Evolutionary conservation across 2,329 filamentous ascomycete species (phyloP).

Genomic region (Ceratocystis eucalypticola): DNA sequence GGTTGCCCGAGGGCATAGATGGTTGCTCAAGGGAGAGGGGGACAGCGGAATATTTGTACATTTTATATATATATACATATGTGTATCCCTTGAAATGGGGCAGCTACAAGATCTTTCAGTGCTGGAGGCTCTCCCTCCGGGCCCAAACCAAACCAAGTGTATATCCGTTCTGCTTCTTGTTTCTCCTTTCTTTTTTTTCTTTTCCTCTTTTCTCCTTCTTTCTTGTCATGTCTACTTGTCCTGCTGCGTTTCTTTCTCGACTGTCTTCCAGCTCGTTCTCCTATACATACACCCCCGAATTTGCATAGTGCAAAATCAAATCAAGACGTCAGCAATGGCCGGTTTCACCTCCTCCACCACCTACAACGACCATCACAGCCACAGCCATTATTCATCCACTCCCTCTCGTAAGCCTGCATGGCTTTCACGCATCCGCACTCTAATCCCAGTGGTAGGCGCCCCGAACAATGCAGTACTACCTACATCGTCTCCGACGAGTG

Average conservation of each 20-base stretch:
- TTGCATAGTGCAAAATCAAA: neutral
- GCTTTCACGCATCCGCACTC: slow-evolving; percentile 18
- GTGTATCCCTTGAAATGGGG: neutral
- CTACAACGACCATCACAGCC: neutral
- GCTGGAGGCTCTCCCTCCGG: too few relatives aligned
- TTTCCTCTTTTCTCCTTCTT: too few relatives aligned
- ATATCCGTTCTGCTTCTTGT: too few relatives aligned
- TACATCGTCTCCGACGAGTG: neutral
- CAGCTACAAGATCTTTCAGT: too few relatives aligned
- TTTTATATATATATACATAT: neutral
- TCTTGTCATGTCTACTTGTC: too few relatives aligned
- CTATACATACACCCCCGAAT: neutral
- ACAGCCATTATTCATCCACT: neutral
- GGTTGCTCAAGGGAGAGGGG: neutral
- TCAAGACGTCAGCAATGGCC: neutral
- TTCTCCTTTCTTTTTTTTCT: too few relatives aligned
- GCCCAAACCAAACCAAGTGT: too few relatives aligned
- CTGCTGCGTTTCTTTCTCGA: too few relatives aligned
- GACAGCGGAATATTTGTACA: neutral
- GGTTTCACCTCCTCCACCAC: neutral
- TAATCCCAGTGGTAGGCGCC: slow-evolving; percentile 8
- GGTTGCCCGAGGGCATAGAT: neutral
- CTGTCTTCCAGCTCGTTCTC: neutral
- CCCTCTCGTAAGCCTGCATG: slow-evolving; percentile 6
- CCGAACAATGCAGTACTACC: neutral